Conservation (phyloP, 2,329 filamentous ascomycete genomes). For the Trichoderma sp. region DNA sequence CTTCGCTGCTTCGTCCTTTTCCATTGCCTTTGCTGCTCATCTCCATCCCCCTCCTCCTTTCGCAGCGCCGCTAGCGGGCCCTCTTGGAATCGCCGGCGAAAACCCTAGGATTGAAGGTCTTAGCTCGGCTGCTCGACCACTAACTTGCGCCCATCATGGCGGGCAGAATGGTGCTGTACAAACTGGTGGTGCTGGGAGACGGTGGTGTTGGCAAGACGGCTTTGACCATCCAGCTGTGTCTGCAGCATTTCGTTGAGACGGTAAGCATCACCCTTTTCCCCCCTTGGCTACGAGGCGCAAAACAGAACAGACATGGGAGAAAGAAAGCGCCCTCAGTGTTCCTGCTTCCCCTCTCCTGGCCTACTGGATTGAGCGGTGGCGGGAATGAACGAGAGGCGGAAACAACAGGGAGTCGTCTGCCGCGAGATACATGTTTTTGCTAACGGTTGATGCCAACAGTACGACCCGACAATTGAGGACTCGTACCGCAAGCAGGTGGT, state of each 20-base stretch:
- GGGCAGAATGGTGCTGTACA: conserved; percentile 94
- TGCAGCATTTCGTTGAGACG: conserved; percentile 98
- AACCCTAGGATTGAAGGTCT: conserved; percentile 24
- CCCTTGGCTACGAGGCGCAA: not conserved
- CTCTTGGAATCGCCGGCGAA: conserved; percentile 23
- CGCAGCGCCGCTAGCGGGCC: conserved; percentile 23
- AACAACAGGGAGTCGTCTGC: conserved; percentile 4
- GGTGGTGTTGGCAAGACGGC: conserved; percentile 94
- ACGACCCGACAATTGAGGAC: conserved; percentile 86
- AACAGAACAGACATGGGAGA: not conserved
- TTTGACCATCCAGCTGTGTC: conserved; percentile 91
- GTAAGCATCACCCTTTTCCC: conserved; percentile 47
- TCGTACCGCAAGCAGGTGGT: conserved; percentile 88
- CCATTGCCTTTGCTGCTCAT: not conserved
- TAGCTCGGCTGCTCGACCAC: conserved; percentile 32
- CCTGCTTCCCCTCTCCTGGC: conserved; percentile 21
- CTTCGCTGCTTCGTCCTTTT: not conserved
- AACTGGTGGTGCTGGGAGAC: conserved; percentile 92
- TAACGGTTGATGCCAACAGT: conserved; percentile 51
- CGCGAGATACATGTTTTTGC: not conserved
- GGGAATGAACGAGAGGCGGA: conserved; percentile 25
- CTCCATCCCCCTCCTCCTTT: conserved; percentile 9
- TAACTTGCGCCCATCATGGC: conserved; percentile 62
- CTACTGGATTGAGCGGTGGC: conserved; percentile 11
- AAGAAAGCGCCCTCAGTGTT: not conserved